These are phyloP conservation scores for Globisporangium abappressorium DNA, from an alignment of 352 stramenopile species.

Conservation along the genomic window DNA sequence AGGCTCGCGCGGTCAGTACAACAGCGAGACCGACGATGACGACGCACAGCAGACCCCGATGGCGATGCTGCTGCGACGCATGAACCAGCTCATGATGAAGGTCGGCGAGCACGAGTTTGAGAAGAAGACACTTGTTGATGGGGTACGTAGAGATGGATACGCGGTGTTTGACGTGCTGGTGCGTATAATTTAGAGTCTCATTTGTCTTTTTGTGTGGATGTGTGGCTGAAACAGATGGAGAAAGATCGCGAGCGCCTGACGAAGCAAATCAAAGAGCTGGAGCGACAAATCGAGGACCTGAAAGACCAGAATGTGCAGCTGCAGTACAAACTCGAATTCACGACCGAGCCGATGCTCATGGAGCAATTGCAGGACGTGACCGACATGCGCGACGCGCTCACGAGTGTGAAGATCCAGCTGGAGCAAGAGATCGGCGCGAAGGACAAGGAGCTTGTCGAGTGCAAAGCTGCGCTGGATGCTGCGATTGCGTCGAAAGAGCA, in stretches of 20 bases:
- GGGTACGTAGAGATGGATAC: conserved; percentile 24
- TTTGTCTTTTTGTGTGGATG: not conserved
- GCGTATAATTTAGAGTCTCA: not conserved
- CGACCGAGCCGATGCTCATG: conserved; percentile 76
- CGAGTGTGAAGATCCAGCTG: conserved; percentile 64
- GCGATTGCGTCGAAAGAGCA: conserved; percentile 32
- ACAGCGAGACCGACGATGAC: conserved; percentile 19
- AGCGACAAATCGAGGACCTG: conserved; percentile 65
- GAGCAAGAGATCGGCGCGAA: conserved; percentile 68
- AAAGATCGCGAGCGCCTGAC: conserved; percentile 63
- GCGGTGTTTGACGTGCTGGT: not conserved
- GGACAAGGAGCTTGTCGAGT: conserved; percentile 43
- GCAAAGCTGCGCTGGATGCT: conserved; percentile 27
- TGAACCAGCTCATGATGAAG: conserved; percentile 85
- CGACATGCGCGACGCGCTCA: conserved; percentile 76
- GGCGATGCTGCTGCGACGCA: conserved; percentile 70
- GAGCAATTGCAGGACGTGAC: conserved; percentile 77
- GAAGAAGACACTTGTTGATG: conserved; percentile 81
- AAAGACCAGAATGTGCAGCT: conserved; percentile 83
- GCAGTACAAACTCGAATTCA: conserved; percentile 84
- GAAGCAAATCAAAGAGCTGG: conserved; percentile 34
- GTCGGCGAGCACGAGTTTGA: conserved; percentile 85
- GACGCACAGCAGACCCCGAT: conserved; percentile 33
- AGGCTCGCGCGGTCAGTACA: conserved; percentile 7
- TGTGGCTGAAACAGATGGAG: conserved; percentile 45